phyloP scores from a whole-genome alignment of 306 rosid genomes.

The Cicer yamashitae region DNA sequence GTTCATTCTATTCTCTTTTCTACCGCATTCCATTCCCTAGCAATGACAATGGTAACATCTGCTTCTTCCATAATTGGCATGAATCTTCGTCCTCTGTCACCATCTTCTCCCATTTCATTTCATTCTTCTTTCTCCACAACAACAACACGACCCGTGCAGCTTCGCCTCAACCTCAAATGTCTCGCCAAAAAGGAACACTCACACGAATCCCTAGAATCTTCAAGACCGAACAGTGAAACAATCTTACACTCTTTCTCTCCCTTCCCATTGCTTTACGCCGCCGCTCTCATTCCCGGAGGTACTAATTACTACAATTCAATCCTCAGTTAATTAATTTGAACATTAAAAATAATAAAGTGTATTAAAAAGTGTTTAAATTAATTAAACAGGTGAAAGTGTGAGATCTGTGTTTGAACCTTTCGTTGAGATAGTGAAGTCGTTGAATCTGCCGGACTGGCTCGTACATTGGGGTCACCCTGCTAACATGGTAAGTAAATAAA shows the following conservation, averaged over 20 bases:
- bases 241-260: conserved; percentile 70
- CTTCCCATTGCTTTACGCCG: conserved; percentile 66
- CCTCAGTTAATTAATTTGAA: neutral
- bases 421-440: conserved; percentile 73
- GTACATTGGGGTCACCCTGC: conserved; percentile 98
- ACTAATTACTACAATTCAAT: neutral
- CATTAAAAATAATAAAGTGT: neutral
- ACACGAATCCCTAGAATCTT: conserved; percentile 3
- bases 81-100: conserved; percentile 38
- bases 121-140: conserved; percentile 21
- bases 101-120: conserved; percentile 33
- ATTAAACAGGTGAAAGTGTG: conserved; percentile 64
- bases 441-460: conserved; percentile 82
- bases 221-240: conserved; percentile 49
- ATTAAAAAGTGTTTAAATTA: neutral
- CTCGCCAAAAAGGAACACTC: conserved; percentile 31
- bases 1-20: neutral
- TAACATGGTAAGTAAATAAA: conserved; percentile 59
- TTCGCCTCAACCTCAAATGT: conserved; percentile 39
- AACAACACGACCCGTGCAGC: conserved; percentile 14
- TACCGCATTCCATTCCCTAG: neutral
- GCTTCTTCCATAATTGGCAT: conserved; percentile 41
- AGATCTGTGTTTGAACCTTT: conserved; percentile 69
- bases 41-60: conserved; percentile 59
- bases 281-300: conserved; percentile 89